Base-by-base conservation (phyloP, 2,329 filamentous ascomycete species). In the Coniochaeta ligniaria region DNA sequence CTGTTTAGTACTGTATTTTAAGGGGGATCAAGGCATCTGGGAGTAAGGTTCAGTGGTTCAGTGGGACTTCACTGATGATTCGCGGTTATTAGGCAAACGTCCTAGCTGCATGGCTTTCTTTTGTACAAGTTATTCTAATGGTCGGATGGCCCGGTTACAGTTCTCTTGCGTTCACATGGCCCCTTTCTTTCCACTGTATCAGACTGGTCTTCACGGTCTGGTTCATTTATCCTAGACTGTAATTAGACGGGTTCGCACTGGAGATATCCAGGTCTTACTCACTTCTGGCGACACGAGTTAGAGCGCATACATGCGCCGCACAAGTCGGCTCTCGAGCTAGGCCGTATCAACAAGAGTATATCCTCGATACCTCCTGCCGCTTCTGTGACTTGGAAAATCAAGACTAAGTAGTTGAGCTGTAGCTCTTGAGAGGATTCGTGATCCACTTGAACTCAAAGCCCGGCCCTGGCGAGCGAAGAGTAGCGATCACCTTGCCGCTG, bases 401-500 rank as follows among this genome's bases (percentile, higher is more conserved):
- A 28, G 35, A 14, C 14, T 58, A n/a, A 24, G 56, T 56, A 24
- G n/a, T 31, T 33, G 36, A 55, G 58, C 57, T 59, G 43, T 33
- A 47, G 3, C 35, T 59, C 57, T 62, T 69, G 38, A 66, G 69
- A n/a, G 63, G 72, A 62, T 67, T 78, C 61, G 74, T 71, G 20
- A 88, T 75, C 78, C 79, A 84, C 52, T 73, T 73, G 54, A 80
- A 76, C 68, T 81, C 79, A 12, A 71, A 74, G 70, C 78, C 79
- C 1, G 84, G 83, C 47, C 47, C 47, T 31, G 47, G 47, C 9
- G 47, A 17, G 63, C 82, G 77, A 1, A 78, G 67, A 63, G 76
- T 85, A 64, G 82, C 88, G 43, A 94, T 75, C 2, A 95, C 87
- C 72, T 96, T 98, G 55, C 92, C 92, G 67, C 83, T 87, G 52